Conservation (phyloP, 305 asterid genomes). For the Fraxinus nigra region DNA sequence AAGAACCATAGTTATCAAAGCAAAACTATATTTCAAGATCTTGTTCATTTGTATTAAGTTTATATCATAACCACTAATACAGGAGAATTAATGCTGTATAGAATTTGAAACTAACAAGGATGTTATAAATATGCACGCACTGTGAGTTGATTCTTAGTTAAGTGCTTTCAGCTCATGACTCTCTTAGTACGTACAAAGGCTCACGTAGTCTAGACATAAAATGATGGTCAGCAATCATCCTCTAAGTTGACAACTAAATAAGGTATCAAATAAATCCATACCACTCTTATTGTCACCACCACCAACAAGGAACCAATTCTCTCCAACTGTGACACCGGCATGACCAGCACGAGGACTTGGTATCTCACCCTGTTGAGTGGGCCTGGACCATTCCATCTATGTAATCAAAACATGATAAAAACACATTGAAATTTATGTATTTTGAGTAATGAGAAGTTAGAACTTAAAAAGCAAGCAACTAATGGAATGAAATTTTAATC, state of each 20-base stretch:
- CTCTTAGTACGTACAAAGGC: background rate
- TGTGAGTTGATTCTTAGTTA: background rate
- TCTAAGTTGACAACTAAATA: slow-evolving; percentile 19
- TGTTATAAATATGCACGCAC: background rate
- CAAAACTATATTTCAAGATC: background rate
- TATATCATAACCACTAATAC: background rate
- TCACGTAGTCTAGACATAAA: background rate
- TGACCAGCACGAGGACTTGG: slow-evolving; percentile 99
- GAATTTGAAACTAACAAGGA: background rate
- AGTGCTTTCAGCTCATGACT: background rate
- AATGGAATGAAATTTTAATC: slow-evolving; percentile 27
- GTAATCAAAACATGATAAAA: slow-evolving; percentile 19
- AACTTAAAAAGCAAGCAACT: slow-evolving; percentile 17
- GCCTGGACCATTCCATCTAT: slow-evolving; percentile 99
- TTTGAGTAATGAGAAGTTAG: background rate
- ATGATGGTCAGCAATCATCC: background rate
- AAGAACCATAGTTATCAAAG: background rate
- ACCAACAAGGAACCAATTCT: slow-evolving; percentile 95
- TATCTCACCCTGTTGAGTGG: slow-evolving; percentile 90
- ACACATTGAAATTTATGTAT: background rate
- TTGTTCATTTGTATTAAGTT: background rate
- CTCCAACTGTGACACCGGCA: slow-evolving; percentile 92
- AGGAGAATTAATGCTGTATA: background rate
- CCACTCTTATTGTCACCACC: slow-evolving; percentile 97
- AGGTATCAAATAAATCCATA: slow-evolving; percentile 32